Evolutionary conservation across 805 yeast species (phyloP), one percentile per base, ranked within the genome.

Genomic region (Kuraishia floccosa): DNA sequence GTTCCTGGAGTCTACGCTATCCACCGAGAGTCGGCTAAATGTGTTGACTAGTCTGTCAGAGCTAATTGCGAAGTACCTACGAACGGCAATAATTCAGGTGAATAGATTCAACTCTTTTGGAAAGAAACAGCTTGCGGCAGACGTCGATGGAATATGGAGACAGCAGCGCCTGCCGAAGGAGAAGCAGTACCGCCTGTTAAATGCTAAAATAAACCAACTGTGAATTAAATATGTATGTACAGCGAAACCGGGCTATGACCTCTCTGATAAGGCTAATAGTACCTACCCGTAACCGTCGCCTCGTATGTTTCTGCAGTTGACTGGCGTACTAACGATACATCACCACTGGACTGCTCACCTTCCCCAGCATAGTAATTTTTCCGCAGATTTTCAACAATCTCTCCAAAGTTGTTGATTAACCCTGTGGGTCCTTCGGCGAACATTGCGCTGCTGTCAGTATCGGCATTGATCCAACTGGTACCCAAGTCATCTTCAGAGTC

Each of bases 341-440:
- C n/a, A n/a, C n/a, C n/a, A n/a, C n/a, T n/a, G n/a, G n/a, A 13
- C 8, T 8, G n/a, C 18, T 32, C 28, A 11, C 21, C 20, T 12
- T 24, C 31, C 13, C 16, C 19, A 17, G 16, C 25, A n/a, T 32
- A 22, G 25, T 32, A 28, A n/a, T 21, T 24, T 10, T 47, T 56
- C 5, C 52, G 53, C 32, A 71, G 54, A 30, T 55, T 60, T 11
- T 67, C 74, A 24, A 72, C 54, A 55, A 68, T 56, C 34, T 75
- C 84, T 25, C 76, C 68, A 4, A 78, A 68, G 13, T 80, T 75
- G 15, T 76, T 65, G 14, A 79, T 54, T 59, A 78, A 56, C 0
- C 87, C 86, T 0, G 87, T 72, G 0, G 86, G 82, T 0, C 87
- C 87, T 24, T 75, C 77, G 50, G 56, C 50, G 18, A 40, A 34